A percentile compares a stretch with the other conserved stretches of the same genome.
Evolutionary conservation across 1,139 yeast genomes (phyloP).

Genomic region (Wickerhamomyces sp.): DNA sequence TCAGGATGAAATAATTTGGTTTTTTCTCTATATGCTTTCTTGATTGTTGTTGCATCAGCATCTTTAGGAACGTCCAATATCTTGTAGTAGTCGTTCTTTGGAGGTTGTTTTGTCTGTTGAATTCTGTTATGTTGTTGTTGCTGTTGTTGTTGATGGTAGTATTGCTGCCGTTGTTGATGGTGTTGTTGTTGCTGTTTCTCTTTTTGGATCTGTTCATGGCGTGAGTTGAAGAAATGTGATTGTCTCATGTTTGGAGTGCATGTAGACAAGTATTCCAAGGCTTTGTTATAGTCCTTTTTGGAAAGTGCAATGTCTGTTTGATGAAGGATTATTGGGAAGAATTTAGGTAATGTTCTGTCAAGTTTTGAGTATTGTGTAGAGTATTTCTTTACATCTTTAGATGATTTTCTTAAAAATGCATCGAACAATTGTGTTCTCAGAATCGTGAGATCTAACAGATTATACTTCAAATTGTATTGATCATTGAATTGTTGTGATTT

Average conservation of each 20-base stretch:
- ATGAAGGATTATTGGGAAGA: slow-evolving; percentile 16
- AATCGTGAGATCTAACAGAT: slow-evolving; percentile 12
- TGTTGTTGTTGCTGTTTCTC: slow-evolving; percentile 47
- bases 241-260: slow-evolving; percentile 18
- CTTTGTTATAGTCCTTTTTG: slow-evolving; percentile 15
- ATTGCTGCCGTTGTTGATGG: slow-evolving; percentile 44
- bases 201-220: slow-evolving; percentile 24
- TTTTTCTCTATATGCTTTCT: slow-evolving; percentile 73
- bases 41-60: slow-evolving; percentile 71
- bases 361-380: slow-evolving; percentile 1
- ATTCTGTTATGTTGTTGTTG: slow-evolving; percentile 40
- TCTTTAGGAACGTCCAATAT: slow-evolving; percentile 60
- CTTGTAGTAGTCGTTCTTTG: slow-evolving; percentile 75
- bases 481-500: slow-evolving; percentile 14
- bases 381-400: slow-evolving; percentile 8
- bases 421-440: slow-evolving; percentile 12
- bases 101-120: slow-evolving; percentile 31
- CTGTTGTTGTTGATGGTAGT: slow-evolving; percentile 41
- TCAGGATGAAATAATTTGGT: slow-evolving; percentile 90
- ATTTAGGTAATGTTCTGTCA: slow-evolving; percentile 7
- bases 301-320: slow-evolving; percentile 16
- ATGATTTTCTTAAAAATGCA: slow-evolving; percentile 10
- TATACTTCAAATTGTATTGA: slow-evolving; percentile 10
- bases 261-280: slow-evolving; percentile 14
- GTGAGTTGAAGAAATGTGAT: slow-evolving; percentile 8